Percentiles rank a stretch among this genome's conserved stretches.
Conservation (phyloP, 768 basidiomycete species). For the Xerocomus brunneocitrinus region DNA sequence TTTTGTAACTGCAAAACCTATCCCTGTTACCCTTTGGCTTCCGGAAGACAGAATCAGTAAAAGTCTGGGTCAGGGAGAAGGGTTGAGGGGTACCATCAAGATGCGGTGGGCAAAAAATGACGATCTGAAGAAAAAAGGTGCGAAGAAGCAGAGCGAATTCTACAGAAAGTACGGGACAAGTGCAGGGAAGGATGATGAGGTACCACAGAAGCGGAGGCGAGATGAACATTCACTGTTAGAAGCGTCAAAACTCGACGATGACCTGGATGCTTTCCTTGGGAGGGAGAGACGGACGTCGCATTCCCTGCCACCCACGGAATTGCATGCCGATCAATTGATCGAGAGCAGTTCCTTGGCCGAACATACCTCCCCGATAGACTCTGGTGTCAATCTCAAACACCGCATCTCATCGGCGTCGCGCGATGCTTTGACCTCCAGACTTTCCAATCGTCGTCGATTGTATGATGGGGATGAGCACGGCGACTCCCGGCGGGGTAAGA, state of each 20-base stretch:
- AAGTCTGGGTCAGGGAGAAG: conserved; percentile 65
- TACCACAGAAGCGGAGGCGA: conserved; percentile 34
- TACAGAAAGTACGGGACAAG: conserved; percentile 67
- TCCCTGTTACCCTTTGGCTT: conserved; percentile 75
- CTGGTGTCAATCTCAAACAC: conserved; percentile 37
- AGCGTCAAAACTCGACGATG: conserved; percentile 53
- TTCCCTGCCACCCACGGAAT: conserved; percentile 55
- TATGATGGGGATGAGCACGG: conserved; percentile 22
- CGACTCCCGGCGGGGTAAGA: conserved; percentile 26
- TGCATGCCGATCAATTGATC: conserved; percentile 64
- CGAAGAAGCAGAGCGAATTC: conserved; percentile 68
- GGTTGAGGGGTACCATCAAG: conserved; percentile 57
- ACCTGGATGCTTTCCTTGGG: conserved; percentile 65
- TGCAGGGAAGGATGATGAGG: conserved; percentile 59
- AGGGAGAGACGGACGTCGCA: conserved; percentile 35
- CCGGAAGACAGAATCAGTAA: conserved; percentile 72
- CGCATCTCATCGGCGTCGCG: conserved; percentile 41
- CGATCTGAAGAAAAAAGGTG: conserved; percentile 77
- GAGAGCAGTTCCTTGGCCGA: conserved; percentile 22
- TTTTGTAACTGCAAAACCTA: conserved; percentile 57
- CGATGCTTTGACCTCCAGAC: conserved; percentile 17
- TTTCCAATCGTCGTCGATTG: conserved; percentile 12
- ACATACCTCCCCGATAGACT: conserved; percentile 47
- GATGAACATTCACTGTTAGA: conserved; percentile 32
- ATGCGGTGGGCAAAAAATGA: conserved; percentile 73